Conservation (phyloP, 2,329 filamentous ascomycete genomes). For the Geosmithia putterillii region DNA sequence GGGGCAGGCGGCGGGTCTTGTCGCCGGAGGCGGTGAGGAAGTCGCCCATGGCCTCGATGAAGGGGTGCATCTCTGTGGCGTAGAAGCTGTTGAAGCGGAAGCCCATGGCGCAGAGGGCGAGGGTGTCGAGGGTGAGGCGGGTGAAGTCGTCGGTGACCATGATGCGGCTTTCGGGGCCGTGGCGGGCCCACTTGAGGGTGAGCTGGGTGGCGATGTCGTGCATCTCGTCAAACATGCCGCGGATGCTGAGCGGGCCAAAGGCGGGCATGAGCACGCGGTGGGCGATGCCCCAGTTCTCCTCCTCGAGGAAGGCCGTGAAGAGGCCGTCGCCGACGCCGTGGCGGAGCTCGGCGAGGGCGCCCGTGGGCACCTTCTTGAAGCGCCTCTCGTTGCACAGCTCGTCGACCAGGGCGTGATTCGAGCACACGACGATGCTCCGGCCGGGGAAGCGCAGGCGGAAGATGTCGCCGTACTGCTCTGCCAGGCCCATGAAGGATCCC, state of each 20-base stretch:
- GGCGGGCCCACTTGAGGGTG: constrained; percentile 55
- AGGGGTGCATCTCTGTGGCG: constrained; percentile 54
- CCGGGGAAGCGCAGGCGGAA: constrained; percentile 14
- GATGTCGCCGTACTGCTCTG: constrained; percentile 40
- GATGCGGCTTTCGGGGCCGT: constrained; percentile 45
- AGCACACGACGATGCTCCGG: constrained; percentile 35
- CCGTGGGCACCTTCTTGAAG: constrained; percentile 46
- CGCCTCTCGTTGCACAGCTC: constrained; percentile 54
- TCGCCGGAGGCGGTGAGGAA: constrained; percentile 43
- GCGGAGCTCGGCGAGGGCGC: constrained; percentile 40
- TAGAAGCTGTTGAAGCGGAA: constrained; percentile 69
- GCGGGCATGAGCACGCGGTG: constrained; percentile 54
- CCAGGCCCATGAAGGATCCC: constrained; percentile 37
- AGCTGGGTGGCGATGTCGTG: constrained; percentile 55
- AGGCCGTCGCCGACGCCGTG: constrained; percentile 52
- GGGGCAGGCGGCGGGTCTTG: constrained; percentile 29
- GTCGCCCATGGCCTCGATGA: constrained; percentile 50
- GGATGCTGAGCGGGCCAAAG: constrained; percentile 57
- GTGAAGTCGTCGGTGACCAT: constrained; percentile 56
- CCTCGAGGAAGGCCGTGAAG: constrained; percentile 33
- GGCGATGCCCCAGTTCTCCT: constrained; percentile 51
- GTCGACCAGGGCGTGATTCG: constrained; percentile 42
- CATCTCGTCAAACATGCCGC: constrained; percentile 58
- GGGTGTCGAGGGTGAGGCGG: constrained; percentile 59
- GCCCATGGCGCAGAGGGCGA: constrained; percentile 60